phyloP scores from a whole-genome alignment of 371 early-diverging fungal genomes.

The Dichotomocladium elegans region DNA sequence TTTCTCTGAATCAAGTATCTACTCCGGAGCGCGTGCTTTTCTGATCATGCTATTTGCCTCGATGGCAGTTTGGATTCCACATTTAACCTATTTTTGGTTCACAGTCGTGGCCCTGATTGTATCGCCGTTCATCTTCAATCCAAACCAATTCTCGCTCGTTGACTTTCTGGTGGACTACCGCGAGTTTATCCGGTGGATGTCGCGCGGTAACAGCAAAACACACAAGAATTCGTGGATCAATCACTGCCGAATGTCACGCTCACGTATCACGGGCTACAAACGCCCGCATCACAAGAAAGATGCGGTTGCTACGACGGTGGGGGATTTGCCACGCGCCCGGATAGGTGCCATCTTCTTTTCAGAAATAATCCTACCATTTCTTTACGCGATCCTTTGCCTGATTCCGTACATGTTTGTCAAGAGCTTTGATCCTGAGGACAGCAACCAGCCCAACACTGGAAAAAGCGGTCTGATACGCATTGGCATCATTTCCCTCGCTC shows the following conservation, averaged over 20 bases:
- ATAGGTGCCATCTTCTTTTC: conserved; percentile 67
- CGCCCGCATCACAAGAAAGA: conserved; percentile 49
- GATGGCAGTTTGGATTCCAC: conserved; percentile 68
- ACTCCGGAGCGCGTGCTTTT: conserved; percentile 70
- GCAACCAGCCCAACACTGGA: conserved; percentile 33
- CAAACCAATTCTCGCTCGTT: conserved; percentile 72
- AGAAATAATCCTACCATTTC: conserved; percentile 69
- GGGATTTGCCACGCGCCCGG: conserved; percentile 66
- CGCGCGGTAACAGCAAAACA: conserved; percentile 69
- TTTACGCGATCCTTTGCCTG: conserved; percentile 61
- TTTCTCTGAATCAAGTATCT: conserved; percentile 77
- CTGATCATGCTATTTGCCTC: conserved; percentile 75
- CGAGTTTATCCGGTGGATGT: conserved; percentile 79
- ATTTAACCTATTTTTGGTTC: conserved; percentile 84
- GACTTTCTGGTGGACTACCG: conserved; percentile 81
- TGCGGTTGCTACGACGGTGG: conserved; percentile 44
- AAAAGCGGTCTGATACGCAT: conserved; percentile 58
- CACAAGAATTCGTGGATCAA: conserved; percentile 80
- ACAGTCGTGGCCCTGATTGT: conserved; percentile 70
- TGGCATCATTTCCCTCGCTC: conserved; percentile 65
- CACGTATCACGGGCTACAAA: conserved; percentile 79
- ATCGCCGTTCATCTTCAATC: conserved; percentile 83
- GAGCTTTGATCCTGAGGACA: conserved; percentile 35
- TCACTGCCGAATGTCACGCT: conserved; percentile 67
- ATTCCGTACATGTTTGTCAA: conserved; percentile 67